Evolutionary conservation across 805 yeast genomes (phyloP).

Genomic region (Wickerhamiella nectarea): DNA sequence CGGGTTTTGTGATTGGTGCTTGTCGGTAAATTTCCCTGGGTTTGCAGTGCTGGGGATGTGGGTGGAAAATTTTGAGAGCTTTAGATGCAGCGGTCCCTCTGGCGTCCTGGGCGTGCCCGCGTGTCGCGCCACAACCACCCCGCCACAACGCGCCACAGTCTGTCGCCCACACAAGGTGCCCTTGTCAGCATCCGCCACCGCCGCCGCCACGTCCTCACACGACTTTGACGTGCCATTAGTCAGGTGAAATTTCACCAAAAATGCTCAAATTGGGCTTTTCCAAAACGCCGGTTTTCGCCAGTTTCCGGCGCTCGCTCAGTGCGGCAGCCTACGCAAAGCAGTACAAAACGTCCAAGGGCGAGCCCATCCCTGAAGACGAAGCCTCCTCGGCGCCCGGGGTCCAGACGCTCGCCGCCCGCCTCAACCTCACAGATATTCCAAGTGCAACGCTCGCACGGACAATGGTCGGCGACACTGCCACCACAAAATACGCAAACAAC

Average conservation of each 20-base stretch:
- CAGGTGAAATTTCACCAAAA: not conserved
- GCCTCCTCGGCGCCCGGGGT: constrained; percentile 57
- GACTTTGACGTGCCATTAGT: not conserved
- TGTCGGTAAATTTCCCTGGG: too few species aligned
- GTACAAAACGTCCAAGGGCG: constrained; percentile 17
- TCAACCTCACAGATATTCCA: constrained; percentile 40
- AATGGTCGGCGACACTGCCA: constrained; percentile 42
- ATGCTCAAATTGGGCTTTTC: not conserved
- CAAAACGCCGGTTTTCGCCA: too few species aligned
- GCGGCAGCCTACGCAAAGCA: constrained; percentile 15
- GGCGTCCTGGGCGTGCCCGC: too few species aligned
- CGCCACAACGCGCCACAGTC: too few species aligned
- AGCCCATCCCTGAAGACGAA: constrained; percentile 34
- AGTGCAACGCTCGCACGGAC: constrained; percentile 66
- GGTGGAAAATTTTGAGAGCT: not conserved
- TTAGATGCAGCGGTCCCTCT: too few species aligned
- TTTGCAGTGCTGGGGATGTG: too few species aligned
- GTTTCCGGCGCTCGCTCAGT: constrained; percentile 3
- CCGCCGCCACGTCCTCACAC: too few species aligned
- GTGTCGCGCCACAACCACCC: not conserved
- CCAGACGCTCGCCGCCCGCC: constrained; percentile 63
- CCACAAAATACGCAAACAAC: constrained; percentile 49
- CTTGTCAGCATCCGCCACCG: too few species aligned
- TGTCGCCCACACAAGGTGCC: too few species aligned
- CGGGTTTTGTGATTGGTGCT: not conserved